Evolutionary conservation across 345 rosid genomes (phyloP), one percentile per base, ranked within the genome.

Genomic region (Moringa oleifera): DNA sequence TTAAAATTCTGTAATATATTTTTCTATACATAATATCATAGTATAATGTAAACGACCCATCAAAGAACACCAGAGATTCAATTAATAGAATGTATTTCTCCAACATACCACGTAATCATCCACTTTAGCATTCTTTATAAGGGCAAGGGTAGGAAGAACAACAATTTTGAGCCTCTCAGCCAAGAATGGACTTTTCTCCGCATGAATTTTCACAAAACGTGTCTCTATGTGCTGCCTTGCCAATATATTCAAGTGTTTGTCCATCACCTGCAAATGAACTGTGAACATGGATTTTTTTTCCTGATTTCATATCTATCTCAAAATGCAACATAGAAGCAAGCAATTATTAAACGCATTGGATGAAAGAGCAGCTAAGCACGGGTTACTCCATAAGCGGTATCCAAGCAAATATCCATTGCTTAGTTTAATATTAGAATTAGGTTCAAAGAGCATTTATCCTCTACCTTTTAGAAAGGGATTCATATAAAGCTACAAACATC

Each of bases 101-200:
- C 7, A 53, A 1, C 82, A 37, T 72, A 94, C 97, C 97, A 90
- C 96, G 65, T 90, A 95, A 66, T 95, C 94, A 73, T 95, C 99
- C 22, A 95, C 96, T 87, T 91, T 95, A 57, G 98, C 88, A 72
- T 89, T 91, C 84, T 89, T 95, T 13, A 95, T 77, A 9, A 95
- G 95, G 18, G 96, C 98, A 63, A 95, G 88, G 16, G 99, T 95
- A 0, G 99, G 99, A 68, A 95, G 97, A 67, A 91, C 95, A 22
- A 78, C 73, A 21, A 95, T 91, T 87, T 87, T 95, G 25, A 95
- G 93, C 73, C 73, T 87, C 77, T 95, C 99, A 4, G 99, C 86
- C 72, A 95, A 79, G 55, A 91, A 95, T 6, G 98, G 98, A 75
- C 96, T 95, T 77, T 95, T 95, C 87, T 95, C 99, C 0, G 98